Percentiles rank a stretch among this genome's conserved stretches.
These are phyloP conservation scores for Straminergon stramineum DNA, from an alignment of 225 moss, liverwort and hornwort genomes.

Conservation along the genomic window DNA sequence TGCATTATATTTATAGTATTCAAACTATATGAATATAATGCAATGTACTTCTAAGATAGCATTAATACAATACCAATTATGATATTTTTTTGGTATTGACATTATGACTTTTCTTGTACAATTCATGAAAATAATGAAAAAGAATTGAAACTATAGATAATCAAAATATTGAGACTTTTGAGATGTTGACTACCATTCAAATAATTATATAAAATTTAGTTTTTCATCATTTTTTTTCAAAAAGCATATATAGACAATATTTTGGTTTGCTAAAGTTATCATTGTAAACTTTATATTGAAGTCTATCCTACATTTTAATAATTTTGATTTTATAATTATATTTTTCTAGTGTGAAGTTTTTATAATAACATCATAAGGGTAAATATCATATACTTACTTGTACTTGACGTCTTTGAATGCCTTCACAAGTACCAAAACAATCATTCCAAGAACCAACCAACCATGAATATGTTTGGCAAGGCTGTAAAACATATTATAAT, in stretches of 20 bases:
- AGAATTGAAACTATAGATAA: fast-evolving
- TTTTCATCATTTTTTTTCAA: not conserved
- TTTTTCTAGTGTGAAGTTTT: not conserved
- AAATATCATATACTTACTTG: constrained; percentile 11
- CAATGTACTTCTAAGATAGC: not conserved
- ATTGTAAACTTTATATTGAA: not conserved
- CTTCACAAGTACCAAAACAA: constrained; percentile 37
- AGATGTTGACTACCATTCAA: not conserved
- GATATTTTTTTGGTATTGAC: not conserved
- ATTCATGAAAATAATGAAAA: too few relatives aligned
- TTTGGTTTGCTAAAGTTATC: too few relatives aligned
- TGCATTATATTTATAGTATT: not conserved
- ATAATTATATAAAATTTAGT: too few relatives aligned
- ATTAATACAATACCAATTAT: too few relatives aligned
- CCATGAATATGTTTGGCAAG: constrained; percentile 89
- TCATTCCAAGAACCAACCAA: constrained; percentile 63
- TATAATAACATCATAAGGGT: fast-evolving
- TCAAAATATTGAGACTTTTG: fast-evolving
- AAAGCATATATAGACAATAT: not conserved
- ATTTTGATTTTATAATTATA: not conserved
- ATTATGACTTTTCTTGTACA: too few relatives aligned
- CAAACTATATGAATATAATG: too few relatives aligned
- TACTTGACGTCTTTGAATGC: constrained; percentile 51
- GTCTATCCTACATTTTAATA: not conserved
- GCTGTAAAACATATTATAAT: constrained; percentile 5